phyloP scores from a whole-genome alignment of 768 basidiomycete species.

The Russula dissimulans region DNA sequence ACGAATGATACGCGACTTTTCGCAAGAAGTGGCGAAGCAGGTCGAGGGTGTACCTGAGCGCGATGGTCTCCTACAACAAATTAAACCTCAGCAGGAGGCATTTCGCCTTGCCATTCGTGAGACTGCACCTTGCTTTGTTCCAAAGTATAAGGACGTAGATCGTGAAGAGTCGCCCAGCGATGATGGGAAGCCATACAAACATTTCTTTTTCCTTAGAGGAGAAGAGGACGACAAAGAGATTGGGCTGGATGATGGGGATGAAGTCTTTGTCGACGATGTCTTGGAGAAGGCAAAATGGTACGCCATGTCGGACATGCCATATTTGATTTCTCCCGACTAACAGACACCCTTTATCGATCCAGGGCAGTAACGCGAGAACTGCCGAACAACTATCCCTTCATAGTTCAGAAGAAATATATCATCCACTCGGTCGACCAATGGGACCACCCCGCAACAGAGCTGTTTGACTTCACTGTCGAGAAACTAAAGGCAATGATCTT shows the following conservation, averaged over 20 bases:
- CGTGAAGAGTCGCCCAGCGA: too few species aligned
- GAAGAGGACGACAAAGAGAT: constrained; percentile 18
- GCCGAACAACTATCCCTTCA: constrained; percentile 56
- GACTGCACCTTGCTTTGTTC: constrained; percentile 8
- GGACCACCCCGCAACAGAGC: constrained; percentile 35
- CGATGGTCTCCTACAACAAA: background rate
- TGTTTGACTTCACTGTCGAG: constrained; percentile 35
- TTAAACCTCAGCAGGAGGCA: background rate
- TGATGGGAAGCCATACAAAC: background rate
- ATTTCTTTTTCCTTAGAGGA: constrained; percentile 17
- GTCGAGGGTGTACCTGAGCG: background rate
- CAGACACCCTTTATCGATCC: background rate
- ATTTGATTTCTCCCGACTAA: background rate
- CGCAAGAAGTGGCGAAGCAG: background rate
- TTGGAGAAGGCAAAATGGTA: constrained; percentile 38
- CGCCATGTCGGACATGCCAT: constrained; percentile 16
- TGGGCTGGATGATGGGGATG: background rate
- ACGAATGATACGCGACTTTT: constrained; percentile 38
- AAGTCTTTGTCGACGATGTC: constrained; percentile 48
- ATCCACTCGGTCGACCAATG: constrained; percentile 37
- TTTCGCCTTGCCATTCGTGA: background rate
- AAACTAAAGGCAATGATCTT: constrained; percentile 34
- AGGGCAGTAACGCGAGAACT: constrained; percentile 68
- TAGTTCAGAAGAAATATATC: constrained; percentile 48
- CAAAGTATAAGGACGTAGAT: background rate